Conservation (phyloP, 768 basidiomycete genomes). For the Epithele typhae region DNA sequence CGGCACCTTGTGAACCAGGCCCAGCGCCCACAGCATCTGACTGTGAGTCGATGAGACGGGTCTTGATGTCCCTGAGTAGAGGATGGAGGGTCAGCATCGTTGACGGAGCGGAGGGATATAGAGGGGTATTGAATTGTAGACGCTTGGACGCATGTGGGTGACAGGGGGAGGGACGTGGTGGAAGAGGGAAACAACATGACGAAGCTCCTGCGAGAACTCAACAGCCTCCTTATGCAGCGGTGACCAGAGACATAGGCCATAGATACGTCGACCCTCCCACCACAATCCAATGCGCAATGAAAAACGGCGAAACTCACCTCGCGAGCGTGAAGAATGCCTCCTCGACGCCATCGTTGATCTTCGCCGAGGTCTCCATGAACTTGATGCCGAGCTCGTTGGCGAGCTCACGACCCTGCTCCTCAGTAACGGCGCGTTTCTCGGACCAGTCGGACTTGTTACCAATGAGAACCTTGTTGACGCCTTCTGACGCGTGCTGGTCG, state of each 20-base stretch:
- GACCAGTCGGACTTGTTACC: slow-evolving; percentile 99
- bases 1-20: slow-evolving; percentile 33
- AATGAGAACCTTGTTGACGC: slow-evolving; percentile 98
- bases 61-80: slow-evolving; percentile 96
- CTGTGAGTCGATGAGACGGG: slow-evolving; percentile 93
- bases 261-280: too few relatives aligned
- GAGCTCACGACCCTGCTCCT: slow-evolving; percentile 88
- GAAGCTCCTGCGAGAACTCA: too few relatives aligned
- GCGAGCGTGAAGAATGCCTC: slow-evolving; percentile 98
- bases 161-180: background rate
- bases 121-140: background rate
- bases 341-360: slow-evolving; percentile 96
- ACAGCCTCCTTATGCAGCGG: too few relatives aligned
- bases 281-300: too few relatives aligned
- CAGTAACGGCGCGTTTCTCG: slow-evolving; percentile 89
- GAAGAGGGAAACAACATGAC: background rate
- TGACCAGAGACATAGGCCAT: too few relatives aligned
- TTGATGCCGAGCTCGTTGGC: slow-evolving; percentile 92
- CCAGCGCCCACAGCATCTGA: slow-evolving; percentile 49
- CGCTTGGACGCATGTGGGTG: background rate
- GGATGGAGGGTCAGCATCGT: too few relatives aligned
- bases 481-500: slow-evolving; percentile 97
- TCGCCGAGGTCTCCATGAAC: slow-evolving; percentile 98
- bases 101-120: background rate
- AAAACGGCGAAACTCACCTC: slow-evolving; percentile 49